Base-by-base conservation (phyloP, 1,284 basidiomycete species). In the Fomes fomentarius region DNA sequence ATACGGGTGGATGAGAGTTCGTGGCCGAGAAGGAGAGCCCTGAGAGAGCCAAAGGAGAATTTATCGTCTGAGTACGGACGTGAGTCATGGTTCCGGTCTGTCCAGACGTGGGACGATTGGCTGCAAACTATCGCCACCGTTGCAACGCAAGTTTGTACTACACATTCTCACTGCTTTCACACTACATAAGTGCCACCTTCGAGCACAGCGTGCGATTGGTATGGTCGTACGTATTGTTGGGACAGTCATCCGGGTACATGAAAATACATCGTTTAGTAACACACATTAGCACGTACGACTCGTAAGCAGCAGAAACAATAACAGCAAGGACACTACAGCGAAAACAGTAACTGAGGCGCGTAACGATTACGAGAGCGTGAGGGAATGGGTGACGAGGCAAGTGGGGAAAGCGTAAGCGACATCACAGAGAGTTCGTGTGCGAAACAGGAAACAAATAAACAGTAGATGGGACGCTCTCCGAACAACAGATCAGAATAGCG, bases 231-330 rank as follows among this genome's bases (percentile, higher is more conserved):
- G 22, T 37, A 52, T 51, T 51, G 42, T 47, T 43, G 43, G n/a
- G 33, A 39, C 9, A 10, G 38, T 38, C 46, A 42, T 52, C 33
- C 24, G 42, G 34, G 50, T 53, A 60, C 58, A 57, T 35, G 47
- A 48, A 43, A 47, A 43, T 52, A 61, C 54, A 61, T 58, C 48
- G 46, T 54, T 24, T 56, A 48, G 51, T 57, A 54, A 25, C 44
- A 55, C 45, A 48, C 50, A 61, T 56, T 52, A 57, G 24, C 39
- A 51, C 53, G 49, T 61, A 49, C 52, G 31, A 50, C 47, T 61
- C 59, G 53, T 61, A 45, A 58, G 31, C 45, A 54, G 50, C 33
- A 47, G 51, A 28, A 24, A 47, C 51, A 43, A 46, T 41, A 53
- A 49, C 47, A 55, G 45, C 22, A 30, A 30, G 6, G 28, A 30